Evolutionary conservation across 23 red algal species (phyloP).

Genomic region (Gracilaria caudata): DNA sequence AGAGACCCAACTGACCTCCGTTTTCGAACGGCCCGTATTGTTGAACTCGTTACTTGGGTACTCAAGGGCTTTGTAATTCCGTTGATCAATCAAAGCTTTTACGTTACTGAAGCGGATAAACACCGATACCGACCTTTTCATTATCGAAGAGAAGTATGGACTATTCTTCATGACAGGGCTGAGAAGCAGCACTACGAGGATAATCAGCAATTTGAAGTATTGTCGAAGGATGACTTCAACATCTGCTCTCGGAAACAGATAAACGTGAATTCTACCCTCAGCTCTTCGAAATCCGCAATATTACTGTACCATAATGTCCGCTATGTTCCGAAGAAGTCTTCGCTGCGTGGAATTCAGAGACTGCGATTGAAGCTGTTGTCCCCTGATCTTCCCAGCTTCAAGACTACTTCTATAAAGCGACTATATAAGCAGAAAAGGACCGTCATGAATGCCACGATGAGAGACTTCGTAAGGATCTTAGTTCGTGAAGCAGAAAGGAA

Average conservation of each 20-base stretch:
- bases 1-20: constrained; percentile 49
- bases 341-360: constrained; percentile 58
- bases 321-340: constrained; percentile 62
- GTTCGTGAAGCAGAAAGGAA: background rate
- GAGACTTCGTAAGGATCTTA: constrained; percentile 15
- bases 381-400: background rate
- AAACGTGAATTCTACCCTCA: background rate
- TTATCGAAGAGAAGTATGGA: constrained; percentile 66
- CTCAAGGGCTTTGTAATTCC: constrained; percentile 58
- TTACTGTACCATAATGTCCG: constrained; percentile 40
- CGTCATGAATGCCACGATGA: background rate
- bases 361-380: constrained; percentile 29
- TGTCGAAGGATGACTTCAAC: constrained; percentile 32
- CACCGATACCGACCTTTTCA: constrained; percentile 47
- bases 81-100: constrained; percentile 62
- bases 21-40: constrained; percentile 31
- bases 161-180: constrained; percentile 36
- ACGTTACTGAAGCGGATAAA: constrained; percentile 52
- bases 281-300: background rate
- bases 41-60: constrained; percentile 50
- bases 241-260: constrained; percentile 3
- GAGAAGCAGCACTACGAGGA: constrained; percentile 35
- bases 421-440: background rate
- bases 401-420: too few relatives aligned
- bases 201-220: constrained; percentile 30